phyloP scores from a whole-genome alignment of 2,329 filamentous ascomycete genomes.

The Curvularia sp. region DNA sequence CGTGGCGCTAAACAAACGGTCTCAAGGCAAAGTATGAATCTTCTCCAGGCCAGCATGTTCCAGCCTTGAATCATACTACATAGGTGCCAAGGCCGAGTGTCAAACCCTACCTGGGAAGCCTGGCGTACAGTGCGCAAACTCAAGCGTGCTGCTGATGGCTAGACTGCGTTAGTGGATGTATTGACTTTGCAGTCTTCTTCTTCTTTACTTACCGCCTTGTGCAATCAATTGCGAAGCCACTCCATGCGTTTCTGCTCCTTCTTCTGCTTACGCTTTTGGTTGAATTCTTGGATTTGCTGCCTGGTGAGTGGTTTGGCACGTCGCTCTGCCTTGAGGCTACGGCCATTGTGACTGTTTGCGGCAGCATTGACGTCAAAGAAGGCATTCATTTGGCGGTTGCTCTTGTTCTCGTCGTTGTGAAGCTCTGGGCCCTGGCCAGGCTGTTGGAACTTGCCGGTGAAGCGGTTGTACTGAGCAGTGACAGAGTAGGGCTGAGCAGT shows the following conservation, averaged over 20 bases:
- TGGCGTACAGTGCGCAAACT: slow-evolving; percentile 8
- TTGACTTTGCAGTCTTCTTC: slow-evolving; percentile 23
- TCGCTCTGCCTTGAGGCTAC: slow-evolving; percentile 89
- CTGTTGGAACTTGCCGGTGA: slow-evolving; percentile 83
- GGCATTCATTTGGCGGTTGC: slow-evolving; percentile 84
- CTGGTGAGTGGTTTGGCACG: slow-evolving; percentile 83
- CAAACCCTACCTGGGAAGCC: slow-evolving; percentile 30
- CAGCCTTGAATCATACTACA: slow-evolving; percentile 8
- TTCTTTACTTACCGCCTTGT: slow-evolving; percentile 41
- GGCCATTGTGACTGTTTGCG: slow-evolving; percentile 87
- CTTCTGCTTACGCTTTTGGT: slow-evolving; percentile 83
- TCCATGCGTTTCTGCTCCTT: slow-evolving; percentile 95
- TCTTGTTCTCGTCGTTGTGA: slow-evolving; percentile 88
- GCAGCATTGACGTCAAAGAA: slow-evolving; percentile 97
- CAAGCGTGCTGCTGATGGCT: slow-evolving; percentile 19
- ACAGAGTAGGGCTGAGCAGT: slow-evolving; percentile 64
- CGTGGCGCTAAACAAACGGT: slow-evolving; percentile 8
- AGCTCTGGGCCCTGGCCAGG: slow-evolving; percentile 72
- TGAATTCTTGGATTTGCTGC: slow-evolving; percentile 87
- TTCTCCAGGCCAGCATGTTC: slow-evolving; percentile 2
- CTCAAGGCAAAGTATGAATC: slow-evolving; percentile 2
- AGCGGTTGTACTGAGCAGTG: slow-evolving; percentile 85
- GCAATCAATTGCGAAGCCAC: slow-evolving; percentile 75
- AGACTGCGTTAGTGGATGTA: slow-evolving; percentile 40
- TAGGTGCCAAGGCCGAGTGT: slow-evolving; percentile 7